These are phyloP conservation scores for Diddensiella transvaalensis DNA, from an alignment of 805 yeast genomes.

Conservation along the genomic window DNA sequence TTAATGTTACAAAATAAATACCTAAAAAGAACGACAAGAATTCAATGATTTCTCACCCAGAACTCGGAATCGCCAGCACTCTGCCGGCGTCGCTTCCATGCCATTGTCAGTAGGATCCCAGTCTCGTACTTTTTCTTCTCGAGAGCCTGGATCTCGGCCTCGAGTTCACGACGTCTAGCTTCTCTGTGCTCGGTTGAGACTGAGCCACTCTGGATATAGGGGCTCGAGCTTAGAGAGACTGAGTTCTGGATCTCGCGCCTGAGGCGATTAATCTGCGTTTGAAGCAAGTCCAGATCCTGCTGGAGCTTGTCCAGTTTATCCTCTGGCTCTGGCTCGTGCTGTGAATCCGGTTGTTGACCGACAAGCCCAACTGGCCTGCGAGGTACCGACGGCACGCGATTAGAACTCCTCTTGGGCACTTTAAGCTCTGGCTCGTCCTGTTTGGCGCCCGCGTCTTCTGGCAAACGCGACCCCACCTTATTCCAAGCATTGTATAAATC, in stretches of 20 bases:
- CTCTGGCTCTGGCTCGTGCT: not conserved
- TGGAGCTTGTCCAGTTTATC: constrained; percentile 10
- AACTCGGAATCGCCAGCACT: constrained; percentile 12
- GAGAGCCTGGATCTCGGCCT: constrained; percentile 12
- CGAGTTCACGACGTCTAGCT: constrained; percentile 1
- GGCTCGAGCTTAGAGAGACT: not conserved
- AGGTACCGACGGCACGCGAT: too few relatives aligned
- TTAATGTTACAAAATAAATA: not conserved
- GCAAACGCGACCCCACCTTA: not conserved
- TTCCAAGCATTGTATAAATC: not conserved
- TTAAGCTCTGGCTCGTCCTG: not conserved
- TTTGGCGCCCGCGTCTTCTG: not conserved
- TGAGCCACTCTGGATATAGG: constrained; percentile 2
- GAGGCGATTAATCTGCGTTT: constrained; percentile 1
- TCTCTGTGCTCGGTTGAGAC: too few relatives aligned
- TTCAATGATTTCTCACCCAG: constrained; percentile 9
- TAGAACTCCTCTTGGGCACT: not conserved
- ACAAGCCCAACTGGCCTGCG: not conserved
- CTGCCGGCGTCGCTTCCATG: constrained; percentile 19
- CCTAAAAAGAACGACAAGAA: not conserved
- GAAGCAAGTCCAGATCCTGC: constrained; percentile 4
- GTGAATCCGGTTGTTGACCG: not conserved
- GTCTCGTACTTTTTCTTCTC: constrained; percentile 22
- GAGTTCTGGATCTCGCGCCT: not conserved
- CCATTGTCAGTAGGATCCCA: constrained; percentile 19